Conservation (phyloP, 164 flowering plant species). For the Platanus orientalis region DNA sequence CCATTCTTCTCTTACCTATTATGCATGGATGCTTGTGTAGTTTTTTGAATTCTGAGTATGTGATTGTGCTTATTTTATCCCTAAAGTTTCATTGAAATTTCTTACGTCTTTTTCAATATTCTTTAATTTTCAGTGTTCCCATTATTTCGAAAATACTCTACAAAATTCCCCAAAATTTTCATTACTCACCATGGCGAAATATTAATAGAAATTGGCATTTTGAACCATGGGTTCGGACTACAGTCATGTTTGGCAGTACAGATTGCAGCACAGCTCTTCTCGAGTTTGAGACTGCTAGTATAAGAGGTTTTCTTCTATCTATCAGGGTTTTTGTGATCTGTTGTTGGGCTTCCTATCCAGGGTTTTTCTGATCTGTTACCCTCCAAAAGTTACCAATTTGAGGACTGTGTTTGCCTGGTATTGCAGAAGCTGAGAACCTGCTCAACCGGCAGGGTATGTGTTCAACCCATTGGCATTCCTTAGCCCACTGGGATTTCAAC, state of each 20-base stretch:
- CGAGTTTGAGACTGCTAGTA: conserved; percentile 91
- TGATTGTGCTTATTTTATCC: too few species aligned
- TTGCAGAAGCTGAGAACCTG: conserved; percentile 74
- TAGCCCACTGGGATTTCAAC: conserved; percentile 81
- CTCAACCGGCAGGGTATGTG: conserved; percentile 86
- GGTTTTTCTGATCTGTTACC: conserved; percentile 57
- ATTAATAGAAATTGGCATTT: too few species aligned
- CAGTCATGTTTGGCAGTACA: conserved; percentile 77
- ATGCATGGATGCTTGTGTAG: too few species aligned
- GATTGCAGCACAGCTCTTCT: conserved; percentile 64
- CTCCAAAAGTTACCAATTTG: conserved; percentile 71
- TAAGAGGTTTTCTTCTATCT: conserved; percentile 74
- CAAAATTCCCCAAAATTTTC: too few species aligned
- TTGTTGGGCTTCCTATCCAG: conserved; percentile 76
- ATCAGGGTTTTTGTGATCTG: conserved; percentile 55
- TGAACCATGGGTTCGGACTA: conserved; percentile 88
- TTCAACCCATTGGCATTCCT: conserved; percentile 78
- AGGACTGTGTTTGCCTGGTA: conserved; percentile 76
- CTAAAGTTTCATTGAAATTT: too few species aligned
- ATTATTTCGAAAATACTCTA: too few species aligned
- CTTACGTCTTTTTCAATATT: too few species aligned
- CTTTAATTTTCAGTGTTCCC: too few species aligned
- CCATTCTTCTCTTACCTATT: too few species aligned
- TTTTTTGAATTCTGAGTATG: too few species aligned
- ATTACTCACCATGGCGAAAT: too few species aligned